Conservation (phyloP, 2,329 filamentous ascomycete species). For the Claviceps sp. region DNA sequence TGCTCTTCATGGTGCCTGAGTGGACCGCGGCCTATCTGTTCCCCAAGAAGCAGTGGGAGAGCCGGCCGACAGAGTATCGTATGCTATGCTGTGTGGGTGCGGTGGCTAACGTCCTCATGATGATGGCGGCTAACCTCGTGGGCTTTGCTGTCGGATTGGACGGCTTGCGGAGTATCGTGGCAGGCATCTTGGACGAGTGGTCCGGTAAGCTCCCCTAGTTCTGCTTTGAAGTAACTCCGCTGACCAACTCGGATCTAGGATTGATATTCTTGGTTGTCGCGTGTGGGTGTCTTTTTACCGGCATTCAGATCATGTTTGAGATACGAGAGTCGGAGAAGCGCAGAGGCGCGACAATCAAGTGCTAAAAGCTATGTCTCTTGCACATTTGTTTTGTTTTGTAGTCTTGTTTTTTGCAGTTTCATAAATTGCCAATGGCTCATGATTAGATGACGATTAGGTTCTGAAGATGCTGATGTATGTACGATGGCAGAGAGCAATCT, state of each 20-base stretch:
- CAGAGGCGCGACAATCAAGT: constrained; percentile 72
- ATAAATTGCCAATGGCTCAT: too few relatives aligned
- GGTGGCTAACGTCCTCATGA: constrained; percentile 78
- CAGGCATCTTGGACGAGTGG: constrained; percentile 63
- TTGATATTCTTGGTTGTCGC: constrained; percentile 59
- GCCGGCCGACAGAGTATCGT: constrained; percentile 58
- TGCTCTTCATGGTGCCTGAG: constrained; percentile 87
- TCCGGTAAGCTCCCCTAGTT: constrained; percentile 34
- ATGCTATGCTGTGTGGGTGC: constrained; percentile 69
- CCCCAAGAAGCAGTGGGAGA: constrained; percentile 57
- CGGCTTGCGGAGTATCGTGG: constrained; percentile 63
- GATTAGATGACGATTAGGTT: too few relatives aligned
- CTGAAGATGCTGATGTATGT: too few relatives aligned
- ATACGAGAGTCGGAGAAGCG: constrained; percentile 73
- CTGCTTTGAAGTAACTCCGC: too few relatives aligned
- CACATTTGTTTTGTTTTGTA: not conserved
- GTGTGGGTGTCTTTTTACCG: constrained; percentile 66
- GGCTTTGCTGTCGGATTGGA: constrained; percentile 90
- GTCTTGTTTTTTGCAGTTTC: too few relatives aligned
- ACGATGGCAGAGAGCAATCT: too few relatives aligned
- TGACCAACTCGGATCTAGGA: constrained; percentile 33
- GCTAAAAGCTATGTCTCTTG: constrained; percentile 18
- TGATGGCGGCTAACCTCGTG: constrained; percentile 90
- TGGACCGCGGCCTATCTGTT: constrained; percentile 60
- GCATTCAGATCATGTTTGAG: constrained; percentile 93